phyloP scores from a whole-genome alignment of 2,329 filamentous ascomycete genomes.

The Pseudopithomyces maydicus region DNA sequence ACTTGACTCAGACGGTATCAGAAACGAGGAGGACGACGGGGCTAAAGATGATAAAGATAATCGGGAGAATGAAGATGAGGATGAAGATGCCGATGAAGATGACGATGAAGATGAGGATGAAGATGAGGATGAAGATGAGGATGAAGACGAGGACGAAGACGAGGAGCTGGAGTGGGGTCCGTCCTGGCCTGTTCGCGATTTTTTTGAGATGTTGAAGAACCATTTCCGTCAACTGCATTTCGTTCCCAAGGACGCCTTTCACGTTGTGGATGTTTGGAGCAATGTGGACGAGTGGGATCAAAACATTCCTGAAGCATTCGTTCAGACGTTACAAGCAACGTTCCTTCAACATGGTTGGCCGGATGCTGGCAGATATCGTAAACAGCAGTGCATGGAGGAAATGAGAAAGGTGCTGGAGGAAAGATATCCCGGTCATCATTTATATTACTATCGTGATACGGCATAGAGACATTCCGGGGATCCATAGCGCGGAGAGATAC shows the following conservation, averaged over 20 bases:
- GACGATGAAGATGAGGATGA: neutral
- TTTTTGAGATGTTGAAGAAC: constrained; percentile 10
- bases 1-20: too few species aligned
- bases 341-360: too few species aligned
- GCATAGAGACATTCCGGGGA: too few species aligned
- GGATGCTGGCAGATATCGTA: too few species aligned
- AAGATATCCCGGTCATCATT: too few species aligned
- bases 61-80: neutral
- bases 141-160: neutral
- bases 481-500: too few species aligned
- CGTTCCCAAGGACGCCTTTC: neutral
- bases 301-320: too few species aligned
- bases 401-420: too few species aligned
- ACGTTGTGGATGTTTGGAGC: constrained; percentile 4
- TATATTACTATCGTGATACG: too few species aligned
- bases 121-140: neutral
- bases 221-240: constrained; percentile 6
- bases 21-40: neutral
- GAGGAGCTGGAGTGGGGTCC: neutral
- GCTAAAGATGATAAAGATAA: neutral
- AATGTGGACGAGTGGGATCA: too few species aligned
- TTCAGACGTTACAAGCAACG: too few species aligned
- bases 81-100: neutral
- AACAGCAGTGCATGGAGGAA: too few species aligned
- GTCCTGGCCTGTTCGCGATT: constrained; percentile 1